Conservation (phyloP, 768 basidiomycete species). For the Russula sp. region DNA sequence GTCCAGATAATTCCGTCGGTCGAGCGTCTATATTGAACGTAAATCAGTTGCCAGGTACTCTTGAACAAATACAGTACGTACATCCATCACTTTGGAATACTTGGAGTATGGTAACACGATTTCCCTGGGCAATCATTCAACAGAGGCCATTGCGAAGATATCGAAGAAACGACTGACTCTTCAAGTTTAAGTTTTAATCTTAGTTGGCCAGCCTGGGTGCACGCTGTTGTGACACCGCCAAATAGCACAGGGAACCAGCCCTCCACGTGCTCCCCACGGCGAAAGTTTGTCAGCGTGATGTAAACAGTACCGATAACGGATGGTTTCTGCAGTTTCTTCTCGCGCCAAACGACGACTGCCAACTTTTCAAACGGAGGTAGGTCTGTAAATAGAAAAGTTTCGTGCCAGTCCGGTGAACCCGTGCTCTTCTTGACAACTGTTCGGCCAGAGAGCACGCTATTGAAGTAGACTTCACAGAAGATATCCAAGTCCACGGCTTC, state of each 20-base stretch:
- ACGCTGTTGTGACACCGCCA: slow-evolving; percentile 45
- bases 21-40: slow-evolving; percentile 44
- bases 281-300: slow-evolving; percentile 67
- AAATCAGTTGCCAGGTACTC: slow-evolving; percentile 13
- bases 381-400: slow-evolving; percentile 69
- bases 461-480: slow-evolving; percentile 76
- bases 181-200: slow-evolving; percentile 69
- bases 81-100: slow-evolving; percentile 61
- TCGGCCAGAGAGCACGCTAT: slow-evolving; percentile 63
- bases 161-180: slow-evolving; percentile 52
- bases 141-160: not conserved
- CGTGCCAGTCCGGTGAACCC: slow-evolving; percentile 78
- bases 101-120: slow-evolving; percentile 68
- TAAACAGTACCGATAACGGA: slow-evolving; percentile 56
- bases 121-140: slow-evolving; percentile 49
- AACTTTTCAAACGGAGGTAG: slow-evolving; percentile 75
- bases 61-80: slow-evolving; percentile 38
- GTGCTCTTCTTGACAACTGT: slow-evolving; percentile 70
- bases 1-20: slow-evolving; percentile 62
- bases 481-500: slow-evolving; percentile 65
- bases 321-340: slow-evolving; percentile 61
- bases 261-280: slow-evolving; percentile 69
- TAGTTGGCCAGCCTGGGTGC: slow-evolving; percentile 71
- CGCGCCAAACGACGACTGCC: slow-evolving; percentile 64
- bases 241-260: slow-evolving; percentile 82